Conservation (phyloP, 2,329 filamentous ascomycete species). For the Capronia coronata region DNA sequence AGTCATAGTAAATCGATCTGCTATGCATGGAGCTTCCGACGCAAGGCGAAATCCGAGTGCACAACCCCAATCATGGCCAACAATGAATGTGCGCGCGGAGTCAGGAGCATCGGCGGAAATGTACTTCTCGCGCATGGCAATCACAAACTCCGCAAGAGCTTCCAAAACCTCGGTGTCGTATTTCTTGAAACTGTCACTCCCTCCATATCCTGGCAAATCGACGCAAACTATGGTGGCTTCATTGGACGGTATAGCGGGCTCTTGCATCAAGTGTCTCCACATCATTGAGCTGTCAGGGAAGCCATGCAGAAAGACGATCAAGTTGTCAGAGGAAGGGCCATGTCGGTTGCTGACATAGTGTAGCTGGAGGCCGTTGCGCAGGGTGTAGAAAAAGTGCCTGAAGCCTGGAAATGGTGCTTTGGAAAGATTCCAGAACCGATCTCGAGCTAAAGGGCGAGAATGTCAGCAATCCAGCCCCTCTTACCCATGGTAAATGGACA, state of each 20-base stretch:
- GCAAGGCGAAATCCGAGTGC: constrained; percentile 50
- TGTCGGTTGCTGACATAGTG: constrained; percentile 48
- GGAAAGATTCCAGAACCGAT: constrained; percentile 50
- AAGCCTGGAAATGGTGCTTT: constrained; percentile 36
- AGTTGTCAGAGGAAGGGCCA: constrained; percentile 26
- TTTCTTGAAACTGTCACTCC: constrained; percentile 46
- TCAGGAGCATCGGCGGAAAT: constrained; percentile 32
- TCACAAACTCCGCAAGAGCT: constrained; percentile 48
- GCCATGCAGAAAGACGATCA: constrained; percentile 53
- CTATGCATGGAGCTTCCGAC: constrained; percentile 51
- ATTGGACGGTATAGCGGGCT: constrained; percentile 35
- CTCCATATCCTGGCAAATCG: constrained; percentile 55
- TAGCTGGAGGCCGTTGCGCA: constrained; percentile 46
- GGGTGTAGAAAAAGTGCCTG: constrained; percentile 48
- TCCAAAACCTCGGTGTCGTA: constrained; percentile 51
- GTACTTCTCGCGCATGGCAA: constrained; percentile 46
- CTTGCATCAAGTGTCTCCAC: constrained; percentile 47
- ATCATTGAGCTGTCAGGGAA: constrained; percentile 55
- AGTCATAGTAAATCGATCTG: constrained; percentile 50
- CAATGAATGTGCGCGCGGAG: constrained; percentile 37
- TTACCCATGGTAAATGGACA: constrained; percentile 13
- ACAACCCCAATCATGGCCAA: constrained; percentile 52
- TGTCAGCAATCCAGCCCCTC: constrained; percentile 2
- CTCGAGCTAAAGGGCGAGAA: constrained; percentile 38
- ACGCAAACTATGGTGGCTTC: constrained; percentile 47